Conservation (phyloP, 2,329 filamentous ascomycete species). For the Colletotrichum cordylinicola region DNA sequence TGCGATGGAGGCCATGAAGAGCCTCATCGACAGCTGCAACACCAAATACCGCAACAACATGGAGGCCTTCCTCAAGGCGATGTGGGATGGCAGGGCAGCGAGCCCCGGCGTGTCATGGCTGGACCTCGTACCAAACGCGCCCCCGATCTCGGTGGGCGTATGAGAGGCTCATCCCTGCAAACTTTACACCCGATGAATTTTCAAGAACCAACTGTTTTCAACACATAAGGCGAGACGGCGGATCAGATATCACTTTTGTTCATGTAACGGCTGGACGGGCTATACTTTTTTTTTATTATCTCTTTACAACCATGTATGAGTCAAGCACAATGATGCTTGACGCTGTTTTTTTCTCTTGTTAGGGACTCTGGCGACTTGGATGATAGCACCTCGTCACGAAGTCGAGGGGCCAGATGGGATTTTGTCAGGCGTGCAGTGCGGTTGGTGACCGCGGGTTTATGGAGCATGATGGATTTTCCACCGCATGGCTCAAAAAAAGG, state of each 20-base stretch:
- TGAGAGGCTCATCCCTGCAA: not conserved
- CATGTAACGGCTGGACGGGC: not conserved
- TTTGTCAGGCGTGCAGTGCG: not conserved
- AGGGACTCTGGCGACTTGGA: not conserved
- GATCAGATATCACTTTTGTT: constrained; percentile 1
- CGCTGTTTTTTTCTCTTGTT: not conserved
- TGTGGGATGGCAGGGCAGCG: constrained; percentile 5
- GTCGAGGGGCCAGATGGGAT: not conserved
- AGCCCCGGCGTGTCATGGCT: constrained; percentile 14
- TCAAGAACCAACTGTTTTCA: not conserved
- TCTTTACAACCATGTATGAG: not conserved
- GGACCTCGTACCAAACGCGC: not conserved
- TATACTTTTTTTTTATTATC: not conserved
- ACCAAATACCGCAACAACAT: constrained; percentile 1
- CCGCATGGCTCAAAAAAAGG: not conserved
- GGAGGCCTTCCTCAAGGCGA: not conserved
- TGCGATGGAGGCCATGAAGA: constrained; percentile 1
- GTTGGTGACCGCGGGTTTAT: not conserved
- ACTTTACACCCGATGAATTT: not conserved
- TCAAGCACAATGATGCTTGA: not conserved
- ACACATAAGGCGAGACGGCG: not conserved
- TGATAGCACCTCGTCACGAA: not conserved
- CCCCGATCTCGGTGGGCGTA: constrained; percentile 14
- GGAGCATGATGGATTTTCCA: not conserved
- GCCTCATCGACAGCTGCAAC: constrained; percentile 18